phyloP scores from a whole-genome alignment of 2,329 filamentous ascomycete species.

The Ophiostoma triangulosporum region DNA sequence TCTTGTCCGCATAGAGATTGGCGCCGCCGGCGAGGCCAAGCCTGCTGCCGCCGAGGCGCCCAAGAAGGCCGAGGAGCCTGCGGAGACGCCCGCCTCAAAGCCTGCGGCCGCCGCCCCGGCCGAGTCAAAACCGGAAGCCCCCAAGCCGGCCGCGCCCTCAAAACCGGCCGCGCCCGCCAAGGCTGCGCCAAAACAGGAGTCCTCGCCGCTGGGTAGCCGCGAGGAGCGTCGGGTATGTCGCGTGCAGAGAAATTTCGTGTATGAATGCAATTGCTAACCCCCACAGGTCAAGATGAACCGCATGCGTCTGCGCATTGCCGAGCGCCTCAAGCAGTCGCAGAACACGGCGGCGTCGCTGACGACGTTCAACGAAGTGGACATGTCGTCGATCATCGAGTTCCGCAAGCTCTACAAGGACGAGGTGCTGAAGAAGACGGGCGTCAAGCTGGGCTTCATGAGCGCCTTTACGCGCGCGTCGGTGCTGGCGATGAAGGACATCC shows the following conservation, averaged over 20 bases:
- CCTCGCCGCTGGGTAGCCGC: conserved; percentile 49
- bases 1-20: conserved; percentile 72
- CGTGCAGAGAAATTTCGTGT: neutral
- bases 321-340: conserved; percentile 97
- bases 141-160: conserved; percentile 21
- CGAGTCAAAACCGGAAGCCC: conserved; percentile 20
- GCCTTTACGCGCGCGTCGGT: conserved; percentile 85
- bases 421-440: conserved; percentile 84
- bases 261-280: neutral
- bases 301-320: conserved; percentile 93
- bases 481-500: conserved; percentile 89
- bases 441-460: conserved; percentile 99
- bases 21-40: conserved; percentile 39
- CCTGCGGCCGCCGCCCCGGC: conserved; percentile 9
- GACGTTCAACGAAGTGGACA: conserved; percentile 98
- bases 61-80: conserved; percentile 12
- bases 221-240: conserved; percentile 75
- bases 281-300: conserved; percentile 96
- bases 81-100: conserved; percentile 6
- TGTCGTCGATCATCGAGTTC: conserved; percentile 96
- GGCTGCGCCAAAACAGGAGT: conserved; percentile 18
- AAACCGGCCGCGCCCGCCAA: conserved; percentile 16
- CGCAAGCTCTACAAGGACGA: conserved; percentile 96
- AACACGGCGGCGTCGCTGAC: conserved; percentile 95
- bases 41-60: conserved; percentile 19